Evolutionary conservation across 2,329 filamentous ascomycete species (phyloP), one percentile per base, ranked within the genome.

Genomic region (Phoma sp.): DNA sequence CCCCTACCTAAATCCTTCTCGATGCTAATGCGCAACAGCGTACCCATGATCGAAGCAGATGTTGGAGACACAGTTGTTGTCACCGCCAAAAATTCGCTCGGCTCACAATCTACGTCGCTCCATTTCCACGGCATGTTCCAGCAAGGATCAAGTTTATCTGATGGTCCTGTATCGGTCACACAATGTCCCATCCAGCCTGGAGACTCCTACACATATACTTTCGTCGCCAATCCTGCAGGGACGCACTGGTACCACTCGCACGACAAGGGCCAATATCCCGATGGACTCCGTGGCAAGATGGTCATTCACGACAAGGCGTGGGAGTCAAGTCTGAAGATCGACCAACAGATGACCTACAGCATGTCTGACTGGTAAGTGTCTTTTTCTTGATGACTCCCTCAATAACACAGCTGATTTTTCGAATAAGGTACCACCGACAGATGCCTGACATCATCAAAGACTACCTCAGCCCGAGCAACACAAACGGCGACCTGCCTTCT

Each of bases 61-160:
- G 85, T 89, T 60, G 88, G 88, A 17, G 90, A 94, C 64, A 85
- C 82, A 0, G 72, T 94, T 6, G 72, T 90, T 5, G 84, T 92
- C 27, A 84, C 88, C 32, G 79, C 91, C 48, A 75, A 84, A 60
- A 93, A 93, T 62, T 79, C 82, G 25, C 85, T 88, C 1, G 76
- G 79, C 12, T 88, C 91, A 60, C 72, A 82, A 60, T 82, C 81
- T 10, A 88, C 87, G 15, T 84, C 82, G 19, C 79, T 92, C 2
- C 90, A 93, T 70, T 92, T 89, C 73, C 90, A 93, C 62, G 90
- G 90, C 21, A 81, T 93, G 60, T 90, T 84, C 67, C 88, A 92
- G 66, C 89, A 90, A 61, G 88, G 88, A 13, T 90, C 88, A 0
- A 89, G 85, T 57, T 80, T 81, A 53, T 89, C 90, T 85, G 89